phyloP scores from a whole-genome alignment of 1,284 basidiomycete genomes.

The Fistulina hepatica region DNA sequence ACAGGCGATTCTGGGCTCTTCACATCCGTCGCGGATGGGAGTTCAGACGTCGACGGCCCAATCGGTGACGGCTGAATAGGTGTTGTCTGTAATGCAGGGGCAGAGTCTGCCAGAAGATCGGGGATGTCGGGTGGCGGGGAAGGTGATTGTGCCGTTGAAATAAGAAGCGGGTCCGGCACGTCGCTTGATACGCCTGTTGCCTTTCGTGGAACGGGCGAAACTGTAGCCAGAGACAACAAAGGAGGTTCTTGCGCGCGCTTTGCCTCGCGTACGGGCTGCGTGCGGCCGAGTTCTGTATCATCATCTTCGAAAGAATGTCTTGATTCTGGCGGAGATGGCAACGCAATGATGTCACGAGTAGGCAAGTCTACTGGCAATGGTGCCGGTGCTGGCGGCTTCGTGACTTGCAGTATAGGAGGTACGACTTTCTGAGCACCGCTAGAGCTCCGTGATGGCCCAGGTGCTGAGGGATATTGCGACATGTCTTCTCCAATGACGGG shows the following conservation, averaged over 20 bases:
- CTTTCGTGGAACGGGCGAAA: constrained; percentile 10
- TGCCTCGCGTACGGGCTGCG: constrained; percentile 33
- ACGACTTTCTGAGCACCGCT: no score
- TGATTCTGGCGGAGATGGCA: constrained; percentile 35
- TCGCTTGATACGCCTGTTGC: no score
- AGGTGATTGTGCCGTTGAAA: constrained; percentile 12
- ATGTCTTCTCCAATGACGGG: constrained; percentile 34
- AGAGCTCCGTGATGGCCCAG: constrained; percentile 16
- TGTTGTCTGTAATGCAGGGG: constrained; percentile 24
- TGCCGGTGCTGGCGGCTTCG: constrained; percentile 44
- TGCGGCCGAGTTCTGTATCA: constrained; percentile 53
- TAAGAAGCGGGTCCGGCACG: constrained; percentile 11
- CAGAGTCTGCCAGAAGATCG: constrained; percentile 36
- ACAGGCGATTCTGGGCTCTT: constrained; percentile 3
- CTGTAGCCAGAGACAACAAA: constrained; percentile 3
- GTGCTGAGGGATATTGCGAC: constrained; percentile 24
- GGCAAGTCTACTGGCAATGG: constrained; percentile 57
- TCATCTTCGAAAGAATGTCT: constrained; percentile 32
- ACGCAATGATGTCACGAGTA: constrained; percentile 44
- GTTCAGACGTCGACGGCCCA: constrained; percentile 11
- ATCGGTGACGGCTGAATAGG: constrained; percentile 23
- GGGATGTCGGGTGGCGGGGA: constrained; percentile 24
- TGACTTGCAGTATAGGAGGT: constrained; percentile 48
- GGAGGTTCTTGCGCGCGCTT: constrained; percentile 20
- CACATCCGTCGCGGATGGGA: constrained; percentile 1